Percentiles rank a stretch among this genome's conserved stretches.
Conservation (phyloP, 225 moss, liverwort and hornwort genomes). For the Bryoerythrophyllum caledonicum region DNA sequence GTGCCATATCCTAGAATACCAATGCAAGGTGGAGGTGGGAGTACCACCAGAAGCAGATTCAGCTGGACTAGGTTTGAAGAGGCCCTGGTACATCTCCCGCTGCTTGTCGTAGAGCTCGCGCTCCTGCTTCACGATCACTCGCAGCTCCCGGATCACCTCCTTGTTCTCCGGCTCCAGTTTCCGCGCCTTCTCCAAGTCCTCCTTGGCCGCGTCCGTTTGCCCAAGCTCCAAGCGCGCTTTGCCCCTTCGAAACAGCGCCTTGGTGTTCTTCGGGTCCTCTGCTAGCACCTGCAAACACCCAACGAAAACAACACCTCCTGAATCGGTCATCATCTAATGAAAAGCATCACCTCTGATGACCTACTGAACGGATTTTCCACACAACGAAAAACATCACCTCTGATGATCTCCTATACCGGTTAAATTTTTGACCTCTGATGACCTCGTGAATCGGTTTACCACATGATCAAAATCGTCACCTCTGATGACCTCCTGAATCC, state of each 20-base stretch:
- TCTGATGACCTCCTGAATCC: no score
- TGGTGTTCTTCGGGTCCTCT: slow-evolving; percentile 82
- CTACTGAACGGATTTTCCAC: no score
- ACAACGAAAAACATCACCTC: no score
- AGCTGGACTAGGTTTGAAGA: slow-evolving; percentile 54
- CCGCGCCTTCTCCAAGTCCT: slow-evolving; percentile 71
- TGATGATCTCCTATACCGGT: no score
- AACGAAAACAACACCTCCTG: neutral
- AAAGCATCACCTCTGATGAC: no score
- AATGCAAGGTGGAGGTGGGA: slow-evolving; percentile 7
- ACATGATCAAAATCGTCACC: no score
- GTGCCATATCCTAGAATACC: slow-evolving; percentile 50
- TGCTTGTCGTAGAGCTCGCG: slow-evolving; percentile 85
- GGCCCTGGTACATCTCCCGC: slow-evolving; percentile 89
- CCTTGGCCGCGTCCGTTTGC: slow-evolving; percentile 92
- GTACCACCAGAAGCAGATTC: neutral
- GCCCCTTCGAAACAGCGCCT: slow-evolving; percentile 89
- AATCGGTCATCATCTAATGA: neutral
- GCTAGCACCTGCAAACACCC: slow-evolving; percentile 61
- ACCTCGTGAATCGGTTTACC: no score
- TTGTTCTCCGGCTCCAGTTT: slow-evolving; percentile 80
- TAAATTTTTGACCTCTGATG: no score
- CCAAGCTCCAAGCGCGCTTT: slow-evolving; percentile 81
- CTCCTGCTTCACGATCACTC: slow-evolving; percentile 73
- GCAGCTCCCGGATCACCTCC: slow-evolving; percentile 76